These are phyloP conservation scores for Dictyostelium capitatum DNA, from an alignment of 78 protist genomes.

Conservation along the genomic window DNA sequence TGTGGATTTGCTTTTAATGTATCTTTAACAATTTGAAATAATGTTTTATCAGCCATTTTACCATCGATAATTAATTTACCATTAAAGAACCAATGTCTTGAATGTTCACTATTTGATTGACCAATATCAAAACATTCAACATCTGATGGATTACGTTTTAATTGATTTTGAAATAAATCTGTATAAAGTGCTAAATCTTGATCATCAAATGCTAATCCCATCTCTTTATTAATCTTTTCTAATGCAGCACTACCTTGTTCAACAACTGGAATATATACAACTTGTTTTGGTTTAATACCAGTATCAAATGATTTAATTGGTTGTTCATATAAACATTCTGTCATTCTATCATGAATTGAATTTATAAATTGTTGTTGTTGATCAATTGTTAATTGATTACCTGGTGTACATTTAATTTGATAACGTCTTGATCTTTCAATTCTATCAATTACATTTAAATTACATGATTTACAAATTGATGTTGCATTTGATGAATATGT, in stretches of 20 bases:
- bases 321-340: conserved; percentile 82
- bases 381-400: background rate
- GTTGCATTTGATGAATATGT: conserved; percentile 93
- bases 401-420: background rate
- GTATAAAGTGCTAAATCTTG: conserved; percentile 88
- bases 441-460: conserved; percentile 67
- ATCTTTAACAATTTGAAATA: conserved; percentile 86
- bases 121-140: conserved; percentile 95
- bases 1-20: conserved; percentile 77
- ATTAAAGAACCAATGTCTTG: conserved; percentile 92
- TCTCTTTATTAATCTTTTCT: conserved; percentile 74
- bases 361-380: conserved; percentile 42
- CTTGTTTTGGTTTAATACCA: conserved; percentile 64
- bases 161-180: conserved; percentile 74
- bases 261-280: conserved; percentile 66
- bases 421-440: conserved; percentile 89
- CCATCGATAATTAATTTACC: conserved; percentile 90
- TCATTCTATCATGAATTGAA: conserved; percentile 95
- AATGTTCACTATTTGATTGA: conserved; percentile 84
- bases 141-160: conserved; percentile 92
- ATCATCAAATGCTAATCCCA: conserved; percentile 93
- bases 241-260: conserved; percentile 86
- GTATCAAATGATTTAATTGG: conserved; percentile 79
- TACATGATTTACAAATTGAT: conserved; percentile 84
- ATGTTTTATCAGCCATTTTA: conserved; percentile 61